Evolutionary conservation across 1,284 basidiomycete species (phyloP).

Genomic region (Omphalotus olearius): DNA sequence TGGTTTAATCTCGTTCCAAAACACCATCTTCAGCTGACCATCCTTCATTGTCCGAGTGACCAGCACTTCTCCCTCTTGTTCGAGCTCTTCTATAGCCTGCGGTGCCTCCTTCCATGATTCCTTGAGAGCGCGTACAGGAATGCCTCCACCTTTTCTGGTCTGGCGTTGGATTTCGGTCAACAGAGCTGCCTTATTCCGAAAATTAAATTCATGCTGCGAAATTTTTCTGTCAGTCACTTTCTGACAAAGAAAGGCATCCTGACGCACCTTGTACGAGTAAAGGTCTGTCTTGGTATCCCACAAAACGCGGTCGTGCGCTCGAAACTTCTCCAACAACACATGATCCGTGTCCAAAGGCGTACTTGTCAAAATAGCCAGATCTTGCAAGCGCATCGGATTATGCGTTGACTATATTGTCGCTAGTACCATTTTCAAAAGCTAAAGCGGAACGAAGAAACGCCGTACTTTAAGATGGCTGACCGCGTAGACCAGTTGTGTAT

Average conservation of each 20-base stretch:
- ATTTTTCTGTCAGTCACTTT: slow-evolving; percentile 1
- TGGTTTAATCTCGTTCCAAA: slow-evolving; percentile 86
- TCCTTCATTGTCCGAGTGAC: slow-evolving; percentile 83
- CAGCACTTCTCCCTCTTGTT: slow-evolving; percentile 83
- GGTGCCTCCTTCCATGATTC: slow-evolving; percentile 89
- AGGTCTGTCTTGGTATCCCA: slow-evolving; percentile 81
- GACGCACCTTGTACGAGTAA: slow-evolving; percentile 73
- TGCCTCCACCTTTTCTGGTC: slow-evolving; percentile 74
- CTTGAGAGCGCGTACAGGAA: slow-evolving; percentile 80
- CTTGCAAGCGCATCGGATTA: slow-evolving; percentile 81
- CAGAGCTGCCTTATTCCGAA: slow-evolving; percentile 78
- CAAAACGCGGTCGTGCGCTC: slow-evolving; percentile 71
- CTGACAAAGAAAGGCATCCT: not conserved
- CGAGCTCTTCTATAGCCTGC: slow-evolving; percentile 77
- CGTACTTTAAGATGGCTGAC: slow-evolving; percentile 74
- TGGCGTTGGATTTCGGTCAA: slow-evolving; percentile 79
- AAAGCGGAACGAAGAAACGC: slow-evolving; percentile 2
- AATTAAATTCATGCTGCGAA: slow-evolving; percentile 78
- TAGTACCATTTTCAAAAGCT: slow-evolving; percentile 1
- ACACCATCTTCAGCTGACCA: slow-evolving; percentile 82
- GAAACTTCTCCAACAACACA: slow-evolving; percentile 76
- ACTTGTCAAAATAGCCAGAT: slow-evolving; percentile 76
- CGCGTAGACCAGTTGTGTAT: slow-evolving; percentile 84
- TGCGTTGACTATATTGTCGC: slow-evolving; percentile 49
- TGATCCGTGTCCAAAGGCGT: slow-evolving; percentile 71